phyloP scores from a whole-genome alignment of 495 filamentous ascomycete genomes.

The Neurospora sp. region DNA sequence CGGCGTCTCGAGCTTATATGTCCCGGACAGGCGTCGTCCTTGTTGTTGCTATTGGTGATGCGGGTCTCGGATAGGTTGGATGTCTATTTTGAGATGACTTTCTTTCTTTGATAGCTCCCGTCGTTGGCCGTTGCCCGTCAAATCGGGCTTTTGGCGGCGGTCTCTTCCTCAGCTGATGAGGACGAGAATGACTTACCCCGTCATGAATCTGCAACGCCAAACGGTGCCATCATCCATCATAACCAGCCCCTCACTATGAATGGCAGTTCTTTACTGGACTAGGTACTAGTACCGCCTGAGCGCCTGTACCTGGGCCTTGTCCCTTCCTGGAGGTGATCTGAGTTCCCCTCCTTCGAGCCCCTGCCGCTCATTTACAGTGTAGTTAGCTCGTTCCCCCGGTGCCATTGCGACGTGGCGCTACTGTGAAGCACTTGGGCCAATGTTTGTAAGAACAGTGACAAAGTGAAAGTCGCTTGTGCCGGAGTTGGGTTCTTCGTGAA shows the following conservation, averaged over 20 bases:
- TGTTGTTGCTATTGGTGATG: not conserved
- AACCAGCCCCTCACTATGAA: not conserved
- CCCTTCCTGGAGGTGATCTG: not conserved
- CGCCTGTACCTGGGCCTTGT: not conserved
- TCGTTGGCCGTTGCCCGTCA: not conserved
- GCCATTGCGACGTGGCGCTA: slow-evolving; percentile 44
- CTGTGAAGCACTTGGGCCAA: slow-evolving; percentile 28
- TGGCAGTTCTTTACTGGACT: not conserved
- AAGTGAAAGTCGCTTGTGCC: not conserved
- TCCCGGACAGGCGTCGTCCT: not conserved
- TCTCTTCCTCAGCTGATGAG: not conserved
- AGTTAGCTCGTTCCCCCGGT: slow-evolving; percentile 22
- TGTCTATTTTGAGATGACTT: not conserved
- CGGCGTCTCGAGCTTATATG: not conserved
- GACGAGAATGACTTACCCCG: not conserved
- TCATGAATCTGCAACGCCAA: not conserved
- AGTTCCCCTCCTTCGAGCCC: not conserved
- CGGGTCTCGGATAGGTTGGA: not conserved
- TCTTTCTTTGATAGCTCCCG: not conserved
- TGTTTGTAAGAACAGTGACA: slow-evolving; percentile 6
- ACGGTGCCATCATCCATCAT: not conserved
- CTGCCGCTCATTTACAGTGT: not conserved
- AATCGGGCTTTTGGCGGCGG: not conserved
- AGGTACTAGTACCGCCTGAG: not conserved
- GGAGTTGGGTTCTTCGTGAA: slow-evolving; percentile 4